Percentiles rank a stretch among this genome's conserved stretches.
These are phyloP conservation scores for Venturia effusa DNA, from an alignment of 2,329 filamentous ascomycete genomes.

Conservation along the genomic window DNA sequence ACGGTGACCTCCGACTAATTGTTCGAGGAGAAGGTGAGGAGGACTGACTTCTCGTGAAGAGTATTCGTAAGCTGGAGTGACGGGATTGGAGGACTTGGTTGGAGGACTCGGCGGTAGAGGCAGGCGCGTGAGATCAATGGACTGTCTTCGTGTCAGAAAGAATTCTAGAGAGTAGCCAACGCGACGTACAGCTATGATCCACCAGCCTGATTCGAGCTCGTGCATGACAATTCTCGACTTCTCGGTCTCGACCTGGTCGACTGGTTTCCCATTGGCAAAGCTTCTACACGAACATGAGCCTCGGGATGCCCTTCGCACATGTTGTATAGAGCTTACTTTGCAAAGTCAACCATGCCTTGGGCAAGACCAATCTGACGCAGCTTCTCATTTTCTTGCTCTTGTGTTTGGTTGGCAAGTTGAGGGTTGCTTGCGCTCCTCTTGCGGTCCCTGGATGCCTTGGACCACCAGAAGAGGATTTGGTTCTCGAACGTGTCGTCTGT, in stretches of 20 bases:
- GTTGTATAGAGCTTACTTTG: conserved; percentile 32
- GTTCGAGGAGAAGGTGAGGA: conserved; percentile 62
- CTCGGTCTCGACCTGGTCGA: conserved; percentile 85
- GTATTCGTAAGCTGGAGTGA: conserved; percentile 55
- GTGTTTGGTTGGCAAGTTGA: conserved; percentile 9
- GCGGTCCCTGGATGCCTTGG: conserved; percentile 28
- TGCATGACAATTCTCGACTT: conserved; percentile 74
- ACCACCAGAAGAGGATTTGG: conserved; percentile 91
- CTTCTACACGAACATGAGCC: conserved; percentile 38
- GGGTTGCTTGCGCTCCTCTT: conserved; percentile 16
- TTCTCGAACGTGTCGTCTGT: conserved; percentile 63
- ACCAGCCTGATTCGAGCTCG: conserved; percentile 87
- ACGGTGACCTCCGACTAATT: conserved; percentile 71
- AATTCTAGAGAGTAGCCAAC: neutral
- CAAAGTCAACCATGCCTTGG: conserved; percentile 93
- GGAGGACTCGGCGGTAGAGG: conserved; percentile 35
- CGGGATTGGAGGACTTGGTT: conserved; percentile 14
- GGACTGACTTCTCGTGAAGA: conserved; percentile 86
- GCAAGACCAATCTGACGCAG: conserved; percentile 89
- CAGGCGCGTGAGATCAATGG: conserved; percentile 69
- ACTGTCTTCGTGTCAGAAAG: conserved; percentile 35
- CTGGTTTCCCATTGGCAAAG: conserved; percentile 65
- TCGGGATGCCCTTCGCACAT: conserved; percentile 21
- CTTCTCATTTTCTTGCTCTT: conserved; percentile 69
- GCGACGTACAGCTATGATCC: conserved; percentile 62